A percentile compares a stretch with the other conserved stretches of the same genome.
These are phyloP conservation scores for Kwoniella botswanensis DNA, from an alignment of 768 basidiomycete genomes.

Conservation along the genomic window DNA sequence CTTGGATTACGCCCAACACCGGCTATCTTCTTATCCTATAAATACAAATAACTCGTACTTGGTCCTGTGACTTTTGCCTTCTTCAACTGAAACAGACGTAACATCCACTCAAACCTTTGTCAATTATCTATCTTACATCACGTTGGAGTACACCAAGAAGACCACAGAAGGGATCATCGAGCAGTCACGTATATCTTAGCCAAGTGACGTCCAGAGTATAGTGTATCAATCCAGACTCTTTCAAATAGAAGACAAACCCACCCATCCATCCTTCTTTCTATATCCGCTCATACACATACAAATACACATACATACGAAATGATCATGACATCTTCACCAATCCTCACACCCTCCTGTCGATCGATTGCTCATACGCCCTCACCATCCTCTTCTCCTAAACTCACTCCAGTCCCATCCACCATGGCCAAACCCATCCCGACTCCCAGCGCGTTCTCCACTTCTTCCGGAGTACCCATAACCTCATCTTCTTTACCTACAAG, in stretches of 20 bases:
- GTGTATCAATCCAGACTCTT: too few species aligned
- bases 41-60: neutral
- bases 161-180: neutral
- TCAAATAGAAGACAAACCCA: neutral
- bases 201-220: neutral
- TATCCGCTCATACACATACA: neutral
- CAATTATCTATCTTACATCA: neutral
- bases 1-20: neutral
- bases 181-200: neutral
- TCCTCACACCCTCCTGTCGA: constrained; percentile 27
- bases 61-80: neutral
- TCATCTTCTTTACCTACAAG: constrained; percentile 19
- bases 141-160: neutral
- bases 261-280: neutral
- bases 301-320: constrained; percentile 10
- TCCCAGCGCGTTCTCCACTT: constrained; percentile 4
- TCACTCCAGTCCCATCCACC: constrained; percentile 35
- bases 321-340: constrained; percentile 31
- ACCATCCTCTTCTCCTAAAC: constrained; percentile 37
- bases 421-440: constrained; percentile 21
- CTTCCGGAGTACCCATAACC: neutral
- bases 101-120: neutral
- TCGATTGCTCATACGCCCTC: constrained; percentile 30
- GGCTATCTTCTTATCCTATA: neutral
- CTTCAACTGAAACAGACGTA: neutral